Evolutionary conservation across 1,139 yeast genomes (phyloP).

Genomic region (Magnusiomyces ingens): DNA sequence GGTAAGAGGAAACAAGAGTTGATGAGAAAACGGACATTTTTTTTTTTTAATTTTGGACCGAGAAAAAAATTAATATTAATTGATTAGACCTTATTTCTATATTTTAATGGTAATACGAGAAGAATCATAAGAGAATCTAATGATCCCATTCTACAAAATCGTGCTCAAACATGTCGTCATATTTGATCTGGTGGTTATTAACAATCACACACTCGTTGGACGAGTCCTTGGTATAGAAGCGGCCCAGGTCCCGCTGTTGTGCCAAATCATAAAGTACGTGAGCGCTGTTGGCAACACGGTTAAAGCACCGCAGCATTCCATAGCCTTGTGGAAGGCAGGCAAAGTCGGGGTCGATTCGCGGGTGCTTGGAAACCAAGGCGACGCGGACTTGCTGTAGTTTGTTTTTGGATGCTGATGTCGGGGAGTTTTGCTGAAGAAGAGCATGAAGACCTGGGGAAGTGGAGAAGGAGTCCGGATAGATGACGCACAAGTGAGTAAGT

Average conservation of each 20-base stretch:
- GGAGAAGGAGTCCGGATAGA: no score
- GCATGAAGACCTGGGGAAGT: no score
- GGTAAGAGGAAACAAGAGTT: no score
- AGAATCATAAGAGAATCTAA: no score
- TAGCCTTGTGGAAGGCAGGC: not conserved
- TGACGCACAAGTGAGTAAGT: no score
- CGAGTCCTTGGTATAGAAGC: not conserved
- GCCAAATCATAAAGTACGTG: not conserved
- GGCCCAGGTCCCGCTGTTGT: not conserved
- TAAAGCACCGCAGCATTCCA: not conserved
- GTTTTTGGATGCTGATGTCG: no score
- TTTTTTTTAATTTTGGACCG: not conserved
- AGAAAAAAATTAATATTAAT: not conserved
- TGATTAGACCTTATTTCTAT: not conserved
- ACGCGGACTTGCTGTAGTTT: no score
- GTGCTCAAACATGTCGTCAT: not conserved
- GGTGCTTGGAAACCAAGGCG: no score
- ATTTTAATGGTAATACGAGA: no score
- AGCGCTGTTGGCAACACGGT: not conserved
- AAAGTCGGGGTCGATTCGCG: not conserved
- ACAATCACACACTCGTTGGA: not conserved
- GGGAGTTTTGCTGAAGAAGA: no score
- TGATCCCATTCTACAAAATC: not conserved
- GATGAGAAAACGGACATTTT: no score
- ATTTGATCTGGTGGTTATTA: not conserved